These are phyloP conservation scores for Daldinia vernicosa DNA, from an alignment of 495 filamentous ascomycete genomes.

Conservation along the genomic window DNA sequence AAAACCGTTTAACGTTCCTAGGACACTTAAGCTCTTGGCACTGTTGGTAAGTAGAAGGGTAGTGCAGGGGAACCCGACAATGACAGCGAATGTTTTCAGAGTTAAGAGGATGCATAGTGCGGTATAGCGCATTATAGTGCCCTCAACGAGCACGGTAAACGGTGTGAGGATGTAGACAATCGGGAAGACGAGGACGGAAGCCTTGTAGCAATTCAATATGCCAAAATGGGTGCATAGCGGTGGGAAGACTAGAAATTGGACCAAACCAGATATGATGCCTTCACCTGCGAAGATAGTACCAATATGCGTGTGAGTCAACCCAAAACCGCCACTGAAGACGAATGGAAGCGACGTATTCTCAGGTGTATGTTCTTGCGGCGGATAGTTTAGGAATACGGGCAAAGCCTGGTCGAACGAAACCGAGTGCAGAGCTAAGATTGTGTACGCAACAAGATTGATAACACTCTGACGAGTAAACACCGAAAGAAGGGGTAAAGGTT, in stretches of 20 bases:
- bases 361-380: constrained; percentile 56
- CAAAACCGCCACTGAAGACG: constrained; percentile 81
- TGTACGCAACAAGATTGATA: constrained; percentile 79
- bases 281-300: constrained; percentile 81
- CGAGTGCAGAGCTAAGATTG: constrained; percentile 76
- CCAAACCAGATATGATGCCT: constrained; percentile 73
- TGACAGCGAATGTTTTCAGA: constrained; percentile 72
- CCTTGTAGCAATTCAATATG: constrained; percentile 72
- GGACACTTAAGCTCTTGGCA: constrained; percentile 72
- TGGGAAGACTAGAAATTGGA: constrained; percentile 85
- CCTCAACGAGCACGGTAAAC: constrained; percentile 71
- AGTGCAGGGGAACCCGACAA: constrained; percentile 85
- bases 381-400: constrained; percentile 83
- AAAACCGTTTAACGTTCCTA: constrained; percentile 91
- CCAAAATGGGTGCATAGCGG: constrained; percentile 71
- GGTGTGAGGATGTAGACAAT: constrained; percentile 77
- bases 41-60: constrained; percentile 94
- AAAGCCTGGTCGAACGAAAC: constrained; percentile 83
- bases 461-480: constrained; percentile 78
- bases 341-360: constrained; percentile 75
- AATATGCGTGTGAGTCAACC: constrained; percentile 73
- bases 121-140: constrained; percentile 50
- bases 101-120: constrained; percentile 67
- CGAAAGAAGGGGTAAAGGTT: constrained; percentile 65
- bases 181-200: constrained; percentile 68